Base-by-base conservation (phyloP, 352 stramenopile genomes). In the Globisporangium solare region DNA sequence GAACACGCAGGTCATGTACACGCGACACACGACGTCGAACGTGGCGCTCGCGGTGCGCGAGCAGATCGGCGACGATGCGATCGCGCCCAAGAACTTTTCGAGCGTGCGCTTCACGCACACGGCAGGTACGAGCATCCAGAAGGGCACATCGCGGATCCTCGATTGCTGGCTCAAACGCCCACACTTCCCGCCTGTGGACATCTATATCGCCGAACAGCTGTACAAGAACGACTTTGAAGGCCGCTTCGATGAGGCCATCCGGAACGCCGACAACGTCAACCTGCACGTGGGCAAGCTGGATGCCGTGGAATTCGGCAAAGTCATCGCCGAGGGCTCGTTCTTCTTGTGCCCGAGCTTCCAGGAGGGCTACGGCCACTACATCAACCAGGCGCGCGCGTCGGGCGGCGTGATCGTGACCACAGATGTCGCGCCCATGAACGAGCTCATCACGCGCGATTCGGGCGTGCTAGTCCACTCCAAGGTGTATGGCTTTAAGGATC, bases 281-380 rank as follows among this genome's bases (percentile, higher is more conserved):
- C 47, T 82, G 14, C 64, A 76, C 24, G 63, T 63, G 3, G 70
- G 63, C 13, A 58, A 73, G 42, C 27, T 86, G 41, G 56, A 70
- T 18, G 51, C 76, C 7, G 39, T 54, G 11, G 50, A 60, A 24
- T 86, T 81, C 20, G 74, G 71, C 12, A 67, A 64, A 17, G 18
- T 86, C 7, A 67, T 84, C 41, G 58, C 67, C 2, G 69, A 80
- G 27, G 56, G 64, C 4, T 35, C 68, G 3, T 77, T 71, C 40
- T 83, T 83, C 41, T 60, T 86, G 55, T 83, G 76, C 39, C 63
- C 76, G 20, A 86, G 76, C 59, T 53, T 70, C 15, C 64, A 74
- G 47, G 76, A 86, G 41, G 73, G 73, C 20, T 85, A 83, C 60
- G 76, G 76, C 22, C 74, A 87, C 55, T 87, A 85, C 56, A 79